Evolutionary conservation across 2,329 filamentous ascomycete species (phyloP).

Genomic region (Tolypocladium pustulatum): DNA sequence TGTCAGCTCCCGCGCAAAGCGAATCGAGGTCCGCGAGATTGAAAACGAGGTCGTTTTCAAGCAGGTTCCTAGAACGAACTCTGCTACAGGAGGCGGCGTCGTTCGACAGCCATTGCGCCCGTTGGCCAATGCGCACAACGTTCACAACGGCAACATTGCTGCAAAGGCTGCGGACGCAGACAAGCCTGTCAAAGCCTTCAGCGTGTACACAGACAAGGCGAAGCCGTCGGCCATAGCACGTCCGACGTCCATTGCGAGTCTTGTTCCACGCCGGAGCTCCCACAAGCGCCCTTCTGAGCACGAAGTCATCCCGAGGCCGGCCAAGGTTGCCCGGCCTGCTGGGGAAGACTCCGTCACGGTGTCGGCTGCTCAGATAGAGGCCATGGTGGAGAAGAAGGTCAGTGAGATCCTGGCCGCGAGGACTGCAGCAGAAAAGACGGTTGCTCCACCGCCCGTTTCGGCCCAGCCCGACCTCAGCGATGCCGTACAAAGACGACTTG

Average conservation of each 20-base stretch:
- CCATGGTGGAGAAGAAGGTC: conserved; percentile 85
- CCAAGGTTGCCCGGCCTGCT: conserved; percentile 34
- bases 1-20: conserved; percentile 89
- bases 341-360: conserved; percentile 33
- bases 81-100: conserved; percentile 26
- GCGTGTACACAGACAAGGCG: conserved; percentile 70
- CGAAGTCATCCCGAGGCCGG: conserved; percentile 29
- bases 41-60: conserved; percentile 92
- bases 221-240: conserved; percentile 30
- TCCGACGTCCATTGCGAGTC: conserved; percentile 17
- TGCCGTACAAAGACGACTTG: conserved; percentile 69
- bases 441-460: conserved; percentile 21
- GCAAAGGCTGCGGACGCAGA: conserved; percentile 33
- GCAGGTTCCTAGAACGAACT: conserved; percentile 50
- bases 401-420: conserved; percentile 79
- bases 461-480: conserved; percentile 51
- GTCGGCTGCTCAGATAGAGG: conserved; percentile 70
- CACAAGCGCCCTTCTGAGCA: conserved; percentile 34
- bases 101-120: conserved; percentile 70
- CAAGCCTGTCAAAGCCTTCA: conserved; percentile 75
- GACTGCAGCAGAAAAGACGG: conserved; percentile 33
- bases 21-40: conserved; percentile 89
- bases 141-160: conserved; percentile 48
- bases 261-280: conserved; percentile 6
- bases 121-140: conserved; percentile 65